Conservation (phyloP, 176 grass and related monocot species). For the Musa itinerans region DNA sequence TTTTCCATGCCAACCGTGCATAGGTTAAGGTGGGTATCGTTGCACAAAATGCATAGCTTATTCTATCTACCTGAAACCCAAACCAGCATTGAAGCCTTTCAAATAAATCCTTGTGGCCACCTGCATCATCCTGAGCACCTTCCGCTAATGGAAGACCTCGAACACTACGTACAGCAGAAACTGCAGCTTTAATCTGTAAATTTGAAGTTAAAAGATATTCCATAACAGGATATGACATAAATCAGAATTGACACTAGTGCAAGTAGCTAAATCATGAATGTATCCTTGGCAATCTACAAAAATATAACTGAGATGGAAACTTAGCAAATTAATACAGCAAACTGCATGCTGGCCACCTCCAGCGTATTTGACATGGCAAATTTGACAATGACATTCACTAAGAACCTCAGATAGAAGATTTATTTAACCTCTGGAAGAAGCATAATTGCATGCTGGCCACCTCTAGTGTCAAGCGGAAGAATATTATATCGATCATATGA, state of each 20-base stretch:
- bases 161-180: constrained; percentile 64
- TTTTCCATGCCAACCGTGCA: no score
- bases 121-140: constrained; percentile 42
- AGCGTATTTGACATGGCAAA: no score
- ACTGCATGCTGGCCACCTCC: no score
- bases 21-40: no score
- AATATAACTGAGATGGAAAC: no score
- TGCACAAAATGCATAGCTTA: not conserved
- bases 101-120: constrained; percentile 41
- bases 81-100: constrained; percentile 93
- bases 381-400: no score
- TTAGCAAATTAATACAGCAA: no score
- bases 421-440: constrained; percentile 71
- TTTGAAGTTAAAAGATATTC: not conserved
- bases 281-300: no score
- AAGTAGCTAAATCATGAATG: not conserved
- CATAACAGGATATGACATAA: not conserved
- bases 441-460: constrained; percentile 67
- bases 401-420: not conserved
- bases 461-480: constrained; percentile 65
- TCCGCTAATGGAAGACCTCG: constrained; percentile 61
- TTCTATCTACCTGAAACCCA: constrained; percentile 66
- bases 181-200: constrained; percentile 67
- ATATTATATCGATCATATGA: constrained; percentile 62
- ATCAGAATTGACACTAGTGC: not conserved